Evolutionary conservation across 768 basidiomycete genomes (phyloP), one percentile per base, ranked within the genome.

Genomic region (Gloeophyllum trabeum): DNA sequence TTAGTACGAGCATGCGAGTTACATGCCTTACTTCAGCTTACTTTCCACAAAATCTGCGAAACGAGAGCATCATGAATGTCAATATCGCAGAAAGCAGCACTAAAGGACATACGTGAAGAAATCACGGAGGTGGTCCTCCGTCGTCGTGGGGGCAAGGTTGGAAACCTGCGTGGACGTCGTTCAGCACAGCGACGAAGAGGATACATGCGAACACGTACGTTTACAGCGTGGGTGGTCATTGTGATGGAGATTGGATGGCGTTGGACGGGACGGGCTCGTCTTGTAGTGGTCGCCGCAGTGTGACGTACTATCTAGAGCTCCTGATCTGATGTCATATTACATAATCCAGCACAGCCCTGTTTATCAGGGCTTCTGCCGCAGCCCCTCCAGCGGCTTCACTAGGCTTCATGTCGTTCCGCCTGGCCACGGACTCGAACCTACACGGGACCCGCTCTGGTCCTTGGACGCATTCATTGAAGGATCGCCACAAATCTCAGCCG

Each of bases 31-130:
- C n/a, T 12, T 16, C n/a, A 34, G 54, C 74, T 54, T 54, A 81
- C 81, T 76, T 82, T 66, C 92, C 92, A 56, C 91, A 96, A 64
- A 94, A 96, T 2, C 85, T 87, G 46, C 5, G 24, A 28, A 25
- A 22, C 39, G 32, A 32, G 20, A 39, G 40, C 41, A 46, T n/a
- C n/a, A n/a, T n/a, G 40, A 16, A 25, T 44, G 38, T 23, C 43
- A 24, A 32, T 40, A 20, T 7, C 5, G 20, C 26, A 16, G 13
- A 7, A 4, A 43, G 25, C 32, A 6, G 41, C 43, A 41, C 21
- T 18, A 36, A 42, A 14, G 46, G 43, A 60, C 76, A 35, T 66
- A 86, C 85, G 78, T 71, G 67, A 91, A 89, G 63, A 85, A 90
- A 48, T 91, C 81, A 49, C 75, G 63, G 42, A 97, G 69, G 45